Percentiles rank a stretch among this genome's conserved stretches.
These are phyloP conservation scores for Podila epicladia DNA, from an alignment of 192 early-diverging fungal genomes.

Conservation along the genomic window DNA sequence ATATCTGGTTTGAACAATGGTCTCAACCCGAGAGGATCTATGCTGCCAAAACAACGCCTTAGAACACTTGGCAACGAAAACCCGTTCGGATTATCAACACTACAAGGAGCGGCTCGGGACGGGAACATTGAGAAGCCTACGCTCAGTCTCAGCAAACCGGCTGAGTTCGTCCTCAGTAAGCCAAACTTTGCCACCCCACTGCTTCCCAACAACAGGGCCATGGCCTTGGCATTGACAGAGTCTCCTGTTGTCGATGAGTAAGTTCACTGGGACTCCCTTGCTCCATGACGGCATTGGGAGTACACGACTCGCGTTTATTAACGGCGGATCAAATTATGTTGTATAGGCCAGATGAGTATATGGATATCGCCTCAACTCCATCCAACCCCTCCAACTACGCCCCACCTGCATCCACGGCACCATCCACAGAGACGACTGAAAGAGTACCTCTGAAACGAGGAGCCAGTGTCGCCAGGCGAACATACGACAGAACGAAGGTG, in stretches of 20 bases:
- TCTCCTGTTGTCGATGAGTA: neutral
- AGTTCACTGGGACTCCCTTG: neutral
- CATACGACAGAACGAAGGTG: constrained; percentile 20
- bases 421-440: constrained; percentile 1
- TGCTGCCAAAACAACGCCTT: neutral
- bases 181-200: neutral
- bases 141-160: neutral
- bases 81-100: neutral
- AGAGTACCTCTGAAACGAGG: constrained; percentile 21
- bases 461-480: neutral
- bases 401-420: neutral
- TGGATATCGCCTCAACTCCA: neutral
- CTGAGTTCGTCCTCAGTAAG: neutral
- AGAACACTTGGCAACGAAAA: constrained; percentile 1
- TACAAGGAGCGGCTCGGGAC: constrained; percentile 3
- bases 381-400: neutral
- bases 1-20: neutral
- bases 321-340: neutral
- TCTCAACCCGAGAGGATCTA: neutral
- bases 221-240: neutral
- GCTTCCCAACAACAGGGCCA: neutral
- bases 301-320: neutral
- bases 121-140: constrained; percentile 8
- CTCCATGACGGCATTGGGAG: neutral
- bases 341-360: neutral